Evolutionary conservation across 2,329 filamentous ascomycete genomes (phyloP).

Genomic region (Ophiostoma montium): DNA sequence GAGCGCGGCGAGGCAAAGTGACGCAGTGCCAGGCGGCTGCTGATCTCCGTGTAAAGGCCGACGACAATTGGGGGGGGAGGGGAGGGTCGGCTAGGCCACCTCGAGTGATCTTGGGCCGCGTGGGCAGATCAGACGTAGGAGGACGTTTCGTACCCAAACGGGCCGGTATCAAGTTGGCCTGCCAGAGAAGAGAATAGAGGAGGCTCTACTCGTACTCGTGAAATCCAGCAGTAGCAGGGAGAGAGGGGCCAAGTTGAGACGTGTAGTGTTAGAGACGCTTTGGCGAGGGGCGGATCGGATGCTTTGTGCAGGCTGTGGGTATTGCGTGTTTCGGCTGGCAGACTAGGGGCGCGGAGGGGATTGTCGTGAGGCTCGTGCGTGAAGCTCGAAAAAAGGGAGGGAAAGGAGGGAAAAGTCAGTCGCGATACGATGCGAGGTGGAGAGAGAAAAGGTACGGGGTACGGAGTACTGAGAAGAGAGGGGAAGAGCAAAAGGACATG

Average conservation of each 20-base stretch:
- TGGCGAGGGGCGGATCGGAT: constrained; percentile 22
- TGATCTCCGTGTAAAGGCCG: background rate
- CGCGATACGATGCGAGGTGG: too few relatives aligned
- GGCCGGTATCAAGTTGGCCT: constrained; percentile 24
- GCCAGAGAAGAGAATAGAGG: background rate
- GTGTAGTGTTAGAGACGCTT: constrained; percentile 30
- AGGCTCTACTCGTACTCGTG: background rate
- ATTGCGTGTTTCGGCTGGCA: constrained; percentile 21
- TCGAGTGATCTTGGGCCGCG: background rate
- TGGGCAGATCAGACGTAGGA: constrained; percentile 27
- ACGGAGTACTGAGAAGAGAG: too few relatives aligned
- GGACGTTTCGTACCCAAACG: constrained; percentile 28
- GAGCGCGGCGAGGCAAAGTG: background rate
- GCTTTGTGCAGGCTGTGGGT: constrained; percentile 22
- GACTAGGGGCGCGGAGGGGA: constrained; percentile 18
- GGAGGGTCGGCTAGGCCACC: background rate
- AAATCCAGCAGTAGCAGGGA: background rate
- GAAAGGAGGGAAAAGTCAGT: too few relatives aligned
- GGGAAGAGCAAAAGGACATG: too few relatives aligned
- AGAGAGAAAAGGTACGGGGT: too few relatives aligned
- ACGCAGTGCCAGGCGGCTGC: background rate
- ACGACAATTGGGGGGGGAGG: background rate
- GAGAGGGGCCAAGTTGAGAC: constrained; percentile 26
- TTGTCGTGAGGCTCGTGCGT: background rate
- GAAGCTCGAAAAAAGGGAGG: background rate